These are phyloP conservation scores for Tephrocybe rancida DNA, from an alignment of 768 basidiomycete species.

Conservation along the genomic window DNA sequence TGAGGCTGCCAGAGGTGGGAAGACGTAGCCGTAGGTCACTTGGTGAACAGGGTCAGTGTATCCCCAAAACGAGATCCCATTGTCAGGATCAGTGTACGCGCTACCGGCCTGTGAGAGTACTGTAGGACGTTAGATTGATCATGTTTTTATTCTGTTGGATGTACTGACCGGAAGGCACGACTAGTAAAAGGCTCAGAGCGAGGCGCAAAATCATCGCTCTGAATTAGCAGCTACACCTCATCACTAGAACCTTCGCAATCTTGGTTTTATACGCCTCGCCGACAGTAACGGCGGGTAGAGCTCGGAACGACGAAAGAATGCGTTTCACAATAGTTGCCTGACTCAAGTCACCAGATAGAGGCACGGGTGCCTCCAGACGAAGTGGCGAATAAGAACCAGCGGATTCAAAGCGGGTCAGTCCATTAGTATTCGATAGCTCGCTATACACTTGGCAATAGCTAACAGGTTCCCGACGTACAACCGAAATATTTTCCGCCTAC, in stretches of 20 bases:
- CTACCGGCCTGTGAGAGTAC: constrained; percentile 45
- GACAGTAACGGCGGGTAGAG: neutral
- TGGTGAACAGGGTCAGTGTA: constrained; percentile 41
- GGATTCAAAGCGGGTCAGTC: neutral
- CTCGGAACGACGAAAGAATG: constrained; percentile 3
- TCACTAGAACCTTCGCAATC: neutral
- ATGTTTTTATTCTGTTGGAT: neutral
- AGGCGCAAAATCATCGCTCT: constrained; percentile 17
- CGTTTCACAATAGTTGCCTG: neutral
- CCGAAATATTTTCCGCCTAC: constrained; percentile 10
- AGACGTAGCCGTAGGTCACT: constrained; percentile 51
- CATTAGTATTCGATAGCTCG: neutral
- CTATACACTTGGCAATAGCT: constrained; percentile 2
- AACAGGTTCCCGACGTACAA: constrained; percentile 9
- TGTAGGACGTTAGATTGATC: constrained; percentile 16
- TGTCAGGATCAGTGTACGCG: constrained; percentile 50
- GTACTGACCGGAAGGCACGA: constrained; percentile 31
- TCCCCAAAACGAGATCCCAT: constrained; percentile 56
- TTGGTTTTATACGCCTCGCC: neutral
- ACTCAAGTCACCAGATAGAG: neutral
- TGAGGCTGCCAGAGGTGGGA: constrained; percentile 50
- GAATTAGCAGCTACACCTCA: neutral
- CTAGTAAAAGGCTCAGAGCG: constrained; percentile 27
- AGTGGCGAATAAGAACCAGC: no score
- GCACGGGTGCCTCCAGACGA: neutral